Evolutionary conservation across 176 grass and related monocot species (phyloP).

Genomic region (sorghum (Sorghum bicolor)): Sorghum_bicolor_NCBIv3 NC_012879.2:13793001-13793500

Average conservation of each 20-base stretch:
- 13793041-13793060: constrained; percentile 95
- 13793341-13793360: no score
- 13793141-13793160: constrained; percentile 65
- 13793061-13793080: constrained; percentile 92
- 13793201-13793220: not conserved
- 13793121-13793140: constrained; percentile 57
- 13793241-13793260: constrained; percentile 35
- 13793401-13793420: no score
- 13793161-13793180: constrained; percentile 46
- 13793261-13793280: not conserved
- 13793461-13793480: no score
- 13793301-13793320: not conserved
- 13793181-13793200: not conserved
- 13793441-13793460: no score
- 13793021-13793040: constrained; percentile 95
- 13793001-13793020: constrained; percentile 88
- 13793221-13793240: constrained; percentile 34
- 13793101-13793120: constrained; percentile 72
- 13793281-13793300: not conserved
- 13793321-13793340: no score
- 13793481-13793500: no score
- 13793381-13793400: no score
- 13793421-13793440: no score
- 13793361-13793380: no score
- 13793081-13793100: constrained; percentile 89